Base-by-base conservation (phyloP, 2,329 filamentous ascomycete species). In the Ambrosiella xylebori region DNA sequence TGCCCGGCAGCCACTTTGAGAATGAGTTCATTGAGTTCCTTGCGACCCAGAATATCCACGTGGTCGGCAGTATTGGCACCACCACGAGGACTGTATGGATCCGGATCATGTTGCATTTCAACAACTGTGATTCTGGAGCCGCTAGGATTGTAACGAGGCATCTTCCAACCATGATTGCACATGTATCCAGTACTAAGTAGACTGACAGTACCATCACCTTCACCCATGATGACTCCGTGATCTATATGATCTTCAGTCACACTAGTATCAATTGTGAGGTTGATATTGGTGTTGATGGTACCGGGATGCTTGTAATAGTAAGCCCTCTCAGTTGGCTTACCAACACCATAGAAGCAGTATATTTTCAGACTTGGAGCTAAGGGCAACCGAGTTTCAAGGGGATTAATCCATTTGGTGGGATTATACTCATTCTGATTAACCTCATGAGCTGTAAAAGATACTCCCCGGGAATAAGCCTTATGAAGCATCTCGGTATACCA, bases 71-170 rank as follows among this genome's bases (percentile, higher is more conserved):
- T 82, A 61, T 80, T 81, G 27, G 80, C 79, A 0, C 81, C 82
- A 15, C 82, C 82, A 57, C 93, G 76, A 0, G 93, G 88, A 64
- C 84, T 91, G 69, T 96, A 98, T 15, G 88, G 74, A 64, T 96
- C 91, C 1, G 93, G 93, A 66, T 97, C 90, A 67, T 98, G 93
- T 1, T 84, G 86, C 93, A 98, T 98, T 73, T 98, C 93, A 61
- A 85, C 89, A 0, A 90, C 86, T 45, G 82, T 94, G 62, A 98
- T 74, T 65, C 88, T 81, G 38, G 84, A 78, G 1, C 84, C 83
- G 0, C 88, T 85, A 0, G 93, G 93, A 65, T 98, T 98, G 68
- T 94, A 98, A 40, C 93, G 79, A 70, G 88, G 89, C 70, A 96
- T 86, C 59, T 84, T 82, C 93, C 93, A 98, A 2, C 93, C 93